These are phyloP conservation scores for Pontederia paniculata DNA, from an alignment of 176 grass and related monocot species.

Conservation along the genomic window DNA sequence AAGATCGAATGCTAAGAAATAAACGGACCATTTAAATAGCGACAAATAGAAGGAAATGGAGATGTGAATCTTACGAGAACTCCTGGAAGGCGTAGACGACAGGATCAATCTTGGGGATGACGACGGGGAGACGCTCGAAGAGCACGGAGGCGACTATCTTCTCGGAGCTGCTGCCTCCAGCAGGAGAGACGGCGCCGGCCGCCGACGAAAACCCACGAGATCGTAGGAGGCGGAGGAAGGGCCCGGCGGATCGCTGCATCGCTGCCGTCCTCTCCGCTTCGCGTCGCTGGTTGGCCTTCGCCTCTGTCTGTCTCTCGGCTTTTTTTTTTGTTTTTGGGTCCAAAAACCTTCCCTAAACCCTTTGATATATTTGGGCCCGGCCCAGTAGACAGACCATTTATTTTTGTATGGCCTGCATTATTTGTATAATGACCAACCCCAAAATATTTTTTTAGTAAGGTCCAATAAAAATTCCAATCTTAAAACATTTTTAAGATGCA, in stretches of 20 bases:
- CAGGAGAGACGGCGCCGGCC: neutral
- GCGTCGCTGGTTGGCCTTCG: neutral
- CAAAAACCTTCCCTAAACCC: too few species aligned
- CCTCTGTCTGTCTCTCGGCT: neutral
- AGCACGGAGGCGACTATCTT: slow-evolving; percentile 77
- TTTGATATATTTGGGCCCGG: too few species aligned
- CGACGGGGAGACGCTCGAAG: slow-evolving; percentile 86
- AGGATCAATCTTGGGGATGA: slow-evolving; percentile 88
- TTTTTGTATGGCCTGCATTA: too few species aligned
- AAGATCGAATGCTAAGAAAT: slow-evolving; percentile 1
- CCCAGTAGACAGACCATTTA: too few species aligned
- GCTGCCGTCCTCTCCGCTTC: neutral
- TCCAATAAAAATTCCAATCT: too few species aligned
- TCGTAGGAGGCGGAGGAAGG: slow-evolving; percentile 11
- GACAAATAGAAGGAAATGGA: neutral
- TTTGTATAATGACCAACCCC: too few species aligned
- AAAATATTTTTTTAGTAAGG: too few species aligned
- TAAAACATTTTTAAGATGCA: too few species aligned
- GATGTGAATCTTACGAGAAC: slow-evolving; percentile 54
- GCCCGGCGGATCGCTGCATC: slow-evolving; percentile 8
- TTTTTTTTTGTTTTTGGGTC: too few species aligned
- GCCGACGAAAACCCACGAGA: slow-evolving; percentile 32
- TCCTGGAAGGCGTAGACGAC: slow-evolving; percentile 81
- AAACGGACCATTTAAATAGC: neutral
- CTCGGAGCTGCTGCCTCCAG: slow-evolving; percentile 17